Base-by-base conservation (phyloP, 164 flowering plant genomes). In the Macadamia integrifolia region DNA sequence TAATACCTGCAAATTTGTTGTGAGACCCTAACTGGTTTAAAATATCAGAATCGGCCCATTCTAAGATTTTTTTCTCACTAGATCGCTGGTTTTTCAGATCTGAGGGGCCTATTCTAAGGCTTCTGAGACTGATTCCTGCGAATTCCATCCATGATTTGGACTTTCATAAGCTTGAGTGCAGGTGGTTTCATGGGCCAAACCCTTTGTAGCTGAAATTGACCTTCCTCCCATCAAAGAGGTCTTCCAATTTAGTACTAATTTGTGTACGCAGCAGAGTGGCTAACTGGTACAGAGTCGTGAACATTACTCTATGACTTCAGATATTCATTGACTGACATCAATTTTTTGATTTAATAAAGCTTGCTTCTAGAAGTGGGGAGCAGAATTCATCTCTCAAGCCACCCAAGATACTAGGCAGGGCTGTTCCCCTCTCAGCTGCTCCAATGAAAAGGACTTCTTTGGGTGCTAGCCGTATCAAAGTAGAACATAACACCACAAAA, bases 371-470 rank as follows among this genome's bases (percentile, higher is more conserved):
- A 74, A 79, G 60, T 46, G 78, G 82, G 62, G 83, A 62, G 43
- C 64, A 67, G 17, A 79, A 64, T 58, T 43, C 85, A 13, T 69
- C 72, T 66, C 69, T 77, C 18, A 87, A 77, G 80, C 84, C 82
- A 62, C 85, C 91, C 23, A 85, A 78, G 72, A 70, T 71, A 64
- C 50, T 71, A 13, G 75, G 76, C 63, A 80, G 68, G 69, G 66
- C 60, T 40, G 72, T 62, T 60, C 66, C 82, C 32, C 66, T 74
- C 62, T 64, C 85, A 52, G 28, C 82, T 66, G 60, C 78, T 74
- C 68, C 82, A 64, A 70, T 83, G 23, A 92, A 86, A 76, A 82
- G 86, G 77, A 77, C 72, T 60, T 78, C 88, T 43, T 10, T 81
- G 17, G 83, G 78, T 72, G 66, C 79, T 59, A 76, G 71, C 49